These are phyloP conservation scores for Cryptosporidium sp. DNA, from an alignment of 169 alveolate species.

Conservation along the genomic window DNA sequence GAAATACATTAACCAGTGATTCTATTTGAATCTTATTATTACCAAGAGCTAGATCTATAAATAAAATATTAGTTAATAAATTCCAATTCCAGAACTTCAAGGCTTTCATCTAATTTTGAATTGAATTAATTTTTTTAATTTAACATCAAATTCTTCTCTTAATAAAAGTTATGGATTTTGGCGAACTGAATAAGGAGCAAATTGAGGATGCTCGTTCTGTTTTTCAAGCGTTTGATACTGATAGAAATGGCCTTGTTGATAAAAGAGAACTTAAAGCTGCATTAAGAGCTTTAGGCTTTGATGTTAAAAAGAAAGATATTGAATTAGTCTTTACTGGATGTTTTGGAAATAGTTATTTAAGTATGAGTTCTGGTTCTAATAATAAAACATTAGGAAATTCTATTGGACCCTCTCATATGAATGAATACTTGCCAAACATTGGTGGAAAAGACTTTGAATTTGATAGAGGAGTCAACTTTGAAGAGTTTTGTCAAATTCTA, in stretches of 20 bases:
- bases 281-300: constrained; percentile 90
- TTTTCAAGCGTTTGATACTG: constrained; percentile 89
- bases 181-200: constrained; percentile 88
- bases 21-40: not conserved
- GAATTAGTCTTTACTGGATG: constrained; percentile 81
- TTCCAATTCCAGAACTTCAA: not conserved
- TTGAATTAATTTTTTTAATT: no score
- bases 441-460: not conserved
- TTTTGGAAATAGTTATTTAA: constrained; percentile 23
- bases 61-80: no score
- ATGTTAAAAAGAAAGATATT: constrained; percentile 88
- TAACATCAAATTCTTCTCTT: not conserved
- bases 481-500: constrained; percentile 38
- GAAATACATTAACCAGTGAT: not conserved
- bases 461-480: constrained; percentile 16
- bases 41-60: not conserved
- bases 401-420: constrained; percentile 2
- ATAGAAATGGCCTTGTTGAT: constrained; percentile 86
- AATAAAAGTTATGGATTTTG: not conserved
- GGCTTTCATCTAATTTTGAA: no score
- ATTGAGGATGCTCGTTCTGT: constrained; percentile 88
- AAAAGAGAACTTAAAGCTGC: constrained; percentile 90
- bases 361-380: constrained; percentile 25
- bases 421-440: not conserved
- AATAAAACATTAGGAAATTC: constrained; percentile 2